phyloP scores from a whole-genome alignment of 1,284 basidiomycete species.

The Ceraceosorus guamensis region DNA sequence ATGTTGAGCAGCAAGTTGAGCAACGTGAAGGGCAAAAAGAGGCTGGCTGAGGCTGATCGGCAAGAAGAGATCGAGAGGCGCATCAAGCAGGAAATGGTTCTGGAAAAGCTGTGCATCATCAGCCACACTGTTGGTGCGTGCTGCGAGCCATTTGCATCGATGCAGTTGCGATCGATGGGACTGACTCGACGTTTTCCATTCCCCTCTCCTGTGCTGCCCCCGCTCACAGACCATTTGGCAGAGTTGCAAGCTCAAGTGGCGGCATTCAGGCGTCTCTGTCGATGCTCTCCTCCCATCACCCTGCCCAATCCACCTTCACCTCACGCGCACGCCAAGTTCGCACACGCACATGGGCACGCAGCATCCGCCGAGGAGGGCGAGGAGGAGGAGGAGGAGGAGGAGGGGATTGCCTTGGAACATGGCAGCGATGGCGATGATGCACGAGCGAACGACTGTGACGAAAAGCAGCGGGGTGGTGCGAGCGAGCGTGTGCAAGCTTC shows the following conservation, averaged over 20 bases:
- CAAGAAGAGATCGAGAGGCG: slow-evolving; percentile 16
- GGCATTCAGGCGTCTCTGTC: slow-evolving; percentile 17
- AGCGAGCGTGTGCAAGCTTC: not conserved
- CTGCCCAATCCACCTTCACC: slow-evolving; percentile 5
- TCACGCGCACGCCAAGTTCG: slow-evolving; percentile 6
- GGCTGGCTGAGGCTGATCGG: slow-evolving; percentile 7
- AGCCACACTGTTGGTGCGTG: slow-evolving; percentile 28
- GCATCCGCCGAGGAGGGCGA: too few relatives aligned
- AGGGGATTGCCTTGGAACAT: not conserved
- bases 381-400: not conserved
- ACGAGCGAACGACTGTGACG: not conserved
- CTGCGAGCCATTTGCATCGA: not conserved
- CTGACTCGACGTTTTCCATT: not conserved
- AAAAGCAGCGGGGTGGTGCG: not conserved
- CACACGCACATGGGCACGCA: slow-evolving; percentile 6
- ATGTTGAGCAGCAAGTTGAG: slow-evolving; percentile 17
- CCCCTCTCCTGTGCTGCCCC: not conserved
- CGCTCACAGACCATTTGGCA: slow-evolving; percentile 25
- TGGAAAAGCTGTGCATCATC: slow-evolving; percentile 47
- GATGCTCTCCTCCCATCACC: slow-evolving; percentile 10
- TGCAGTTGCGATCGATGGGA: not conserved
- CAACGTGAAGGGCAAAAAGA: slow-evolving; percentile 2
- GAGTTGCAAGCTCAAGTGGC: slow-evolving; percentile 22
- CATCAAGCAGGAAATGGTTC: slow-evolving; percentile 27
- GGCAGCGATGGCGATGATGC: slow-evolving; percentile 5